phyloP scores from a whole-genome alignment of 495 filamentous ascomycete species.

The Stereocaulon alpinum region DNA sequence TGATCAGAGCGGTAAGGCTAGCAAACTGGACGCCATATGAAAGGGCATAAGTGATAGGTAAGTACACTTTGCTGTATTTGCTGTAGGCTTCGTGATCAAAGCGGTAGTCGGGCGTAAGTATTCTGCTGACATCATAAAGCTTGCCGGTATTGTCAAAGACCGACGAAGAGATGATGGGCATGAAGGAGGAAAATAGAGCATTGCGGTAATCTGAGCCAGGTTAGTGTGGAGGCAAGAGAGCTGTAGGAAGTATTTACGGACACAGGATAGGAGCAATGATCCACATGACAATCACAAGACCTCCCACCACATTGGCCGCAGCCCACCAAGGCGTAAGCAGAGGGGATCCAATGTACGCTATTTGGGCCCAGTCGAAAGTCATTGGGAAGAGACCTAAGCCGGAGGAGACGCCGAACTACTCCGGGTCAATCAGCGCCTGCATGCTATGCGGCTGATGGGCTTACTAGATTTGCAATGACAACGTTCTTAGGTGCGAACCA shows the following conservation, averaged over 20 bases:
- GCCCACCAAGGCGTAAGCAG: conserved; percentile 87
- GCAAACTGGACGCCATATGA: conserved; percentile 77
- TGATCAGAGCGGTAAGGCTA: conserved; percentile 58
- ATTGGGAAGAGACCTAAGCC: conserved; percentile 77
- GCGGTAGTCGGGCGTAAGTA: conserved; percentile 59
- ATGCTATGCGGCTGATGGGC: background rate
- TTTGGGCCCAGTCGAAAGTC: conserved; percentile 90
- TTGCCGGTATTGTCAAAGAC: conserved; percentile 77
- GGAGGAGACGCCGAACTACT: conserved; percentile 67
- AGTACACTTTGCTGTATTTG: conserved; percentile 67
- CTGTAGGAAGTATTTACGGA: conserved; percentile 25
- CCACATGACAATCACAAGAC: conserved; percentile 83
- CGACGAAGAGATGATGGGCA: conserved; percentile 62
- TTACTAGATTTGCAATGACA: conserved; percentile 60
- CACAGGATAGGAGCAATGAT: conserved; percentile 69
- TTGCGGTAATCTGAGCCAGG: conserved; percentile 53
- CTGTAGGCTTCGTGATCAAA: conserved; percentile 62
- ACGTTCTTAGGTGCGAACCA: conserved; percentile 80
- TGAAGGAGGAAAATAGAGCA: conserved; percentile 62
- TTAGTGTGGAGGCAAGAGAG: conserved; percentile 16
- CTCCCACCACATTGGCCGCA: conserved; percentile 76
- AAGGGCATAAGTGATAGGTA: conserved; percentile 74
- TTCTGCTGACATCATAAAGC: conserved; percentile 63
- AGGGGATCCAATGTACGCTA: conserved; percentile 83
- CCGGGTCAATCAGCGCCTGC: conserved; percentile 6